Percentiles rank a stretch among this genome's conserved stretches.
These are phyloP conservation scores for Hypoxylon perforatum DNA, from an alignment of 495 filamentous ascomycete species.

Conservation along the genomic window DNA sequence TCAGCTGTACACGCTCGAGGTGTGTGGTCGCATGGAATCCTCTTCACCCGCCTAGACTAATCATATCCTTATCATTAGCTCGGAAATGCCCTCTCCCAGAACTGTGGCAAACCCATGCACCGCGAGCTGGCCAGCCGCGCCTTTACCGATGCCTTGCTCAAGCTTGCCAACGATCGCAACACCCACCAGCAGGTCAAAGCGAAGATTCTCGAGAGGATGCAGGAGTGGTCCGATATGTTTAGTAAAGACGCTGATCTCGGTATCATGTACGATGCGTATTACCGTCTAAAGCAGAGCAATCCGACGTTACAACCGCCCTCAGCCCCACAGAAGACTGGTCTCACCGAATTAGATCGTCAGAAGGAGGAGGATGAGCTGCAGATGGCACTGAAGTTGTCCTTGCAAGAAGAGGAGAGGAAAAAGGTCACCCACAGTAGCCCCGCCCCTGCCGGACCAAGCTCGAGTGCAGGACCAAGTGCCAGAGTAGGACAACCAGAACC, in stretches of 20 bases:
- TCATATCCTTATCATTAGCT: slow-evolving; percentile 60
- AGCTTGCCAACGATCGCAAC: slow-evolving; percentile 91
- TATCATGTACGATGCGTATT: slow-evolving; percentile 97
- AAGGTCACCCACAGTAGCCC: slow-evolving; percentile 47
- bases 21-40: slow-evolving; percentile 48
- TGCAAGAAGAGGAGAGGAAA: slow-evolving; percentile 80
- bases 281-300: slow-evolving; percentile 84
- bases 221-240: slow-evolving; percentile 97
- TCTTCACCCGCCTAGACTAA: slow-evolving; percentile 2
- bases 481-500: slow-evolving; percentile 42
- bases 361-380: slow-evolving; percentile 98
- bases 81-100: slow-evolving; percentile 93
- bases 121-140: slow-evolving; percentile 92
- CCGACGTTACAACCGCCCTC: slow-evolving; percentile 92
- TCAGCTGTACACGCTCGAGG: slow-evolving; percentile 98
- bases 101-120: slow-evolving; percentile 92
- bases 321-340: slow-evolving; percentile 88
- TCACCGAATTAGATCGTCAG: slow-evolving; percentile 88
- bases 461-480: slow-evolving; percentile 37
- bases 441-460: slow-evolving; percentile 48
- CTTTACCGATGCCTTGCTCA: slow-evolving; percentile 93
- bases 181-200: slow-evolving; percentile 96
- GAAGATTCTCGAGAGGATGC: slow-evolving; percentile 96
- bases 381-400: slow-evolving; percentile 90
- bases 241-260: slow-evolving; percentile 88